Conservation (phyloP, 306 rosid genomes). For the Vigna mungo region DNA sequence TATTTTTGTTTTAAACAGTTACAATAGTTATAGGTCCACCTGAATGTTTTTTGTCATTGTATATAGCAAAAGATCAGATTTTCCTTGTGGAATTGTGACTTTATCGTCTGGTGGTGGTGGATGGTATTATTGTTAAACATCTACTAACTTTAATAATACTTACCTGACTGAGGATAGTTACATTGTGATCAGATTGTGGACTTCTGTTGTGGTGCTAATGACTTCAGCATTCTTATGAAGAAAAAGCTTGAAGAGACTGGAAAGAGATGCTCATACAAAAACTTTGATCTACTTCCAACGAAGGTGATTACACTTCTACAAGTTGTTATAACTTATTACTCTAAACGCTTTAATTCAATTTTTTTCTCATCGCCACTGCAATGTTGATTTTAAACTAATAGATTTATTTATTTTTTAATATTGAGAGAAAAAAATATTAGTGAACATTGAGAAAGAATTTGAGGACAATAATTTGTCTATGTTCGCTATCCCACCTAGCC, state of each 20-base stretch:
- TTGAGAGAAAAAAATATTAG: not conserved
- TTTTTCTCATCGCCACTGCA: slow-evolving; percentile 7
- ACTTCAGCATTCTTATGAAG: slow-evolving; percentile 81
- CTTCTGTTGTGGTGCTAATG: slow-evolving; percentile 96
- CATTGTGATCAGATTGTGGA: slow-evolving; percentile 81
- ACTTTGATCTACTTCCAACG: slow-evolving; percentile 81
- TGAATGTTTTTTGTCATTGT: slow-evolving; percentile 15
- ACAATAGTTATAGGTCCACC: not conserved
- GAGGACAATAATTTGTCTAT: not conserved
- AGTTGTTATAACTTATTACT: slow-evolving; percentile 21
- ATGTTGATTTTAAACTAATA: not conserved
- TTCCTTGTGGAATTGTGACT: slow-evolving; percentile 27
- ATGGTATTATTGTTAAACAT: slow-evolving; percentile 1
- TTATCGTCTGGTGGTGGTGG: slow-evolving; percentile 5
- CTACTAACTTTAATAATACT: slow-evolving; percentile 25
- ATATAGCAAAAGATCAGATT: slow-evolving; percentile 2
- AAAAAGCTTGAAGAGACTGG: slow-evolving; percentile 84
- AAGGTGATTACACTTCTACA: slow-evolving; percentile 60
- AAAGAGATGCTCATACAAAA: slow-evolving; percentile 75
- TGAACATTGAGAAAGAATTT: not conserved
- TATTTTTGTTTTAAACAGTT: slow-evolving; percentile 1
- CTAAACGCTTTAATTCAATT: slow-evolving; percentile 2
- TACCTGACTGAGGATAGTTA: slow-evolving; percentile 47
- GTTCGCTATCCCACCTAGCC: not conserved
- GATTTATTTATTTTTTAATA: slow-evolving; percentile 1